Evolutionary conservation across 2,329 filamentous ascomycete genomes (phyloP).

Genomic region (Ophiostoma fasciatum): DNA sequence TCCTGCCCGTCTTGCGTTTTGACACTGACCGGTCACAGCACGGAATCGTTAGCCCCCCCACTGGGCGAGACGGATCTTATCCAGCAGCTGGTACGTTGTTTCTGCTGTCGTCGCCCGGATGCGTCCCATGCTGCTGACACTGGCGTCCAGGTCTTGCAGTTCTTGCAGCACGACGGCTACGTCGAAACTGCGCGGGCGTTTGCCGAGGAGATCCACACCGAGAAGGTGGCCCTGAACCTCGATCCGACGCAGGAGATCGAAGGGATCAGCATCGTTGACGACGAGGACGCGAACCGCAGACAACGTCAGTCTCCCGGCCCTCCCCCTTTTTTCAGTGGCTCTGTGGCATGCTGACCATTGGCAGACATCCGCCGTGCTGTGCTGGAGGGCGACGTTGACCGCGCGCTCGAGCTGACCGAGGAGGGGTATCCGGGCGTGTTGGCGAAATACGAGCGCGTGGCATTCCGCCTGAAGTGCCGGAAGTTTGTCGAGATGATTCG

Average conservation of each 20-base stretch:
- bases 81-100: conserved; percentile 52
- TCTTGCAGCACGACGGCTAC: conserved; percentile 87
- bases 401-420: conserved; percentile 68
- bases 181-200: conserved; percentile 86
- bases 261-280: conserved; percentile 57
- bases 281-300: conserved; percentile 72
- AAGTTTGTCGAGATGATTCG: conserved; percentile 95
- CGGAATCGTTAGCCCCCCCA: conserved; percentile 48
- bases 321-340: conserved; percentile 2
- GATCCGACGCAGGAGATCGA: conserved; percentile 36
- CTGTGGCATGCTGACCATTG: neutral
- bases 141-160: conserved; percentile 49
- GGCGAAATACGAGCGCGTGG: conserved; percentile 63
- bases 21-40: conserved; percentile 2
- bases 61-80: conserved; percentile 64
- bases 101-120: neutral
- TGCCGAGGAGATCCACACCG: conserved; percentile 60
- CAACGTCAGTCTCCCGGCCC: conserved; percentile 46
- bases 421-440: conserved; percentile 70
- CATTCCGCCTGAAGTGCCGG: conserved; percentile 76
- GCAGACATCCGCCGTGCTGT: conserved; percentile 75
- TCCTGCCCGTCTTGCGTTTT: neutral
- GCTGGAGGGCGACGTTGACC: conserved; percentile 82
- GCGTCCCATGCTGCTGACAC: neutral
- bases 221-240: conserved; percentile 54